phyloP scores from a whole-genome alignment of 345 rosid genomes.

The Gossypium anomalum region DNA sequence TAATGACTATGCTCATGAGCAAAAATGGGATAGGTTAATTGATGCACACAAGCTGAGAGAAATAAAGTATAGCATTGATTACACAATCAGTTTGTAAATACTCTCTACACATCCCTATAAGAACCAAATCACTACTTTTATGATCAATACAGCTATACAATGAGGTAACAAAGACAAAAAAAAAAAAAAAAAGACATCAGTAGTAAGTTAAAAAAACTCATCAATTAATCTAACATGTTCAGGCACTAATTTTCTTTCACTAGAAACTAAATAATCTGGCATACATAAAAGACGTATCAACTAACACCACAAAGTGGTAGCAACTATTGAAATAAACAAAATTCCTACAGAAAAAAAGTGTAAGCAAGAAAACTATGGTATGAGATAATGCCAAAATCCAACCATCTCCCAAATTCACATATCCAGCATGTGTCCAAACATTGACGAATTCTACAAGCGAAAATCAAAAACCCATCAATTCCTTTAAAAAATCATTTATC shows the following conservation, averaged over 20 bases:
- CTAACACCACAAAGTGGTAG: constrained; percentile 15
- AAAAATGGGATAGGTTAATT: neutral
- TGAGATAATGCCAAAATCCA: constrained; percentile 95
- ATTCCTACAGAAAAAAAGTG: constrained; percentile 94
- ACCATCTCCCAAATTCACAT: constrained; percentile 95
- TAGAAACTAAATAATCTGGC: neutral
- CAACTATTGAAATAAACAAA: constrained; percentile 42
- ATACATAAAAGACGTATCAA: constrained; percentile 7
- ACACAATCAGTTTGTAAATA: constrained; percentile 89
- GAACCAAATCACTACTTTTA: constrained; percentile 92
- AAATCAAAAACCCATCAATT: no score
- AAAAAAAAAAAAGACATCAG: neutral
- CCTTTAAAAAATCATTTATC: no score
- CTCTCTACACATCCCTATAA: constrained; percentile 76
- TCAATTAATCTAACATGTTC: neutral
- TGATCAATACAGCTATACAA: constrained; percentile 73
- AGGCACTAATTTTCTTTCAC: neutral
- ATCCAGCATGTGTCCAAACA: constrained; percentile 49
- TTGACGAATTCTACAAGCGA: neutral
- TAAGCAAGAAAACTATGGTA: constrained; percentile 91
- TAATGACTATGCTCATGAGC: neutral
- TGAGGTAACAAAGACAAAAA: neutral
- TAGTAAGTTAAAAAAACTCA: neutral
- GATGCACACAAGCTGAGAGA: neutral
- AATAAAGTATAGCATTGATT: constrained; percentile 55